phyloP scores from a whole-genome alignment of 768 basidiomycete species.

The Candolleomyces eurysporus region DNA sequence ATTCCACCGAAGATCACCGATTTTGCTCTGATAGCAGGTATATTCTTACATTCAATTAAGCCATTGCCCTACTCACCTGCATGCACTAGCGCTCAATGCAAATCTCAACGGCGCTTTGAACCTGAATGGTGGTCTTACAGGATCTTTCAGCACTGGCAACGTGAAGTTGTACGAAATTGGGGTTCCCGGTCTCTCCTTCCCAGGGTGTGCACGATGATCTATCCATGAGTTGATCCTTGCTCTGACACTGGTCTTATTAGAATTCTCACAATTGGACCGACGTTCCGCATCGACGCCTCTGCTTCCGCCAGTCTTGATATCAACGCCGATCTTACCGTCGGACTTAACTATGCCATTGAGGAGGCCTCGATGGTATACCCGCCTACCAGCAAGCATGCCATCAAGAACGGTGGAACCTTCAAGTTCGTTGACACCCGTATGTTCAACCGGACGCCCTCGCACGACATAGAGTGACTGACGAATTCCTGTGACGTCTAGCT shows the following conservation, averaged over 20 bases:
- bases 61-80: background rate
- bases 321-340: constrained; percentile 37
- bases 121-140: constrained; percentile 3
- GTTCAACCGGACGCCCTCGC: constrained; percentile 14
- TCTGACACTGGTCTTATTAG: constrained; percentile 17
- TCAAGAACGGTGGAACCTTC: constrained; percentile 23
- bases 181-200: constrained; percentile 17
- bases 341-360: constrained; percentile 37
- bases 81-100: background rate
- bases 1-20: constrained; percentile 7
- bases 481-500: constrained; percentile 18
- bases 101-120: background rate
- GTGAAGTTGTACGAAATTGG: constrained; percentile 12
- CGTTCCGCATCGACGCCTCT: constrained; percentile 38
- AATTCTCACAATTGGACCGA: constrained; percentile 44
- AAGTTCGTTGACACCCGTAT: constrained; percentile 38
- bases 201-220: constrained; percentile 10
- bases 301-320: constrained; percentile 32
- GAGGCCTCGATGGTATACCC: constrained; percentile 44
- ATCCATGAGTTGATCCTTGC: background rate
- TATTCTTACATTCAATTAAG: background rate
- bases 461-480: background rate
- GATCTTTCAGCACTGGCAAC: constrained; percentile 12
- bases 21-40: background rate
- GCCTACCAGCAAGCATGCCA: constrained; percentile 19